Evolutionary conservation across 148 eudicot genomes (phyloP).

Genomic region (Pharnaceum exiguum): DNA sequence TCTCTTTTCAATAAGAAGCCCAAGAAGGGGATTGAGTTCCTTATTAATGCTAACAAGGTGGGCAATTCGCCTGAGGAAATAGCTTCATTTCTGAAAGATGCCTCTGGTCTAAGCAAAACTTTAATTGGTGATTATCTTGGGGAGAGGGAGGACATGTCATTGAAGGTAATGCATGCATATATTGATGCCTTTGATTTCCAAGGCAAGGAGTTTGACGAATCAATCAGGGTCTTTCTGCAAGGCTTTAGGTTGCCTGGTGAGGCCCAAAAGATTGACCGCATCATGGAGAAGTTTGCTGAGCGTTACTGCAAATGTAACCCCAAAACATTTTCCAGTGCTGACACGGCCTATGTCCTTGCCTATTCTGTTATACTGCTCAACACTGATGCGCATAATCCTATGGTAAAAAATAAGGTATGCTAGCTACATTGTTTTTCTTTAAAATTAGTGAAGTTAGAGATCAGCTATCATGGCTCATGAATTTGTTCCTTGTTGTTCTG

Average conservation of each 20-base stretch:
- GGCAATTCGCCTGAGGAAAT: constrained; percentile 87
- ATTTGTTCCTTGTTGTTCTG: background rate
- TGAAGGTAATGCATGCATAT: constrained; percentile 98
- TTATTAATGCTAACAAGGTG: constrained; percentile 91
- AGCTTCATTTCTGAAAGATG: constrained; percentile 77
- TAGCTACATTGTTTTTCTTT: constrained; percentile 9
- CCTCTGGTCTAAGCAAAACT: constrained; percentile 79
- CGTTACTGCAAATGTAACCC: constrained; percentile 98
- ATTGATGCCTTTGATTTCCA: constrained; percentile 94
- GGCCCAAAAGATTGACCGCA: constrained; percentile 95
- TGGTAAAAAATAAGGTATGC: constrained; percentile 88
- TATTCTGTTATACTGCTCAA: constrained; percentile 98
- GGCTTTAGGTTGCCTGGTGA: constrained; percentile 99
- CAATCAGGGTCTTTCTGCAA: constrained; percentile 76
- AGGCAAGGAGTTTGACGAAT: constrained; percentile 82
- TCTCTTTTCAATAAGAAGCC: constrained; percentile 95
- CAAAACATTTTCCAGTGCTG: constrained; percentile 89
- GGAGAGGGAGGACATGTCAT: constrained; percentile 86
- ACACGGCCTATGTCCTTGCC: constrained; percentile 98
- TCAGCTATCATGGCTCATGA: constrained; percentile 8
- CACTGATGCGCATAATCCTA: constrained; percentile 98
- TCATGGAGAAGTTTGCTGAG: constrained; percentile 98
- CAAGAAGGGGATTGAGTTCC: constrained; percentile 91
- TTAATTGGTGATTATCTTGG: constrained; percentile 96
- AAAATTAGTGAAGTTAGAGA: background rate